A percentile compares a stretch with the other conserved stretches of the same genome.
phyloP scores from a whole-genome alignment of 192 early-diverging fungal species.

The Backusella circina region DNA sequence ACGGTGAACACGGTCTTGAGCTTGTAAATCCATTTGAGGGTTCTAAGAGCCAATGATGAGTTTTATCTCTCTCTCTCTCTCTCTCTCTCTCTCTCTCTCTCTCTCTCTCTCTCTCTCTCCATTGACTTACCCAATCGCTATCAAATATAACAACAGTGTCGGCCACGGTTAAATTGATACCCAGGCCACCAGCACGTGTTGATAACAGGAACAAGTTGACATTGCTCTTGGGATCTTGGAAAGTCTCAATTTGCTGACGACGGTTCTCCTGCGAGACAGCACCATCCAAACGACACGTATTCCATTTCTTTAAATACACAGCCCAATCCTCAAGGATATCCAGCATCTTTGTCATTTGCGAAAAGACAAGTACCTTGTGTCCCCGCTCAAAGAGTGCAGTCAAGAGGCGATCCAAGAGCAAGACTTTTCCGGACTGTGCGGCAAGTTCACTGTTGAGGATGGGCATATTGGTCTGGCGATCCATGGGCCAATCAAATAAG shows the following conservation, averaged over 20 bases:
- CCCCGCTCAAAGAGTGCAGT: constrained; percentile 71
- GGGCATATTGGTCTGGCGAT: constrained; percentile 53
- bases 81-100: not conserved
- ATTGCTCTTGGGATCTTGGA: constrained; percentile 52
- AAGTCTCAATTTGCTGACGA: constrained; percentile 73
- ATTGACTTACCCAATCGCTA: constrained; percentile 76
- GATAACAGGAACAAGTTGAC: constrained; percentile 86
- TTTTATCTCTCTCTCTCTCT: not conserved
- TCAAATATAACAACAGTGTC: constrained; percentile 97
- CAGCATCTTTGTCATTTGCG: constrained; percentile 87
- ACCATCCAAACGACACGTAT: constrained; percentile 90
- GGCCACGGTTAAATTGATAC: constrained; percentile 95
- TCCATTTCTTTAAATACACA: constrained; percentile 70
- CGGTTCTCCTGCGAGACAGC: constrained; percentile 77
- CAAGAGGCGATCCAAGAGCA: constrained; percentile 79
- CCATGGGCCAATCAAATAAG: constrained; percentile 68
- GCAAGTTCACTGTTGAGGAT: constrained; percentile 55
- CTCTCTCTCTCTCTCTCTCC: not conserved
- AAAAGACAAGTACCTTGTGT: constrained; percentile 94
- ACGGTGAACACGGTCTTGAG: constrained; percentile 93
- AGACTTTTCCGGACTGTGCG: constrained; percentile 81
- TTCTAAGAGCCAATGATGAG: constrained; percentile 58
- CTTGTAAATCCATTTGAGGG: constrained; percentile 97
- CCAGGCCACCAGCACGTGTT: constrained; percentile 94
- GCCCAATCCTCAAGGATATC: constrained; percentile 93